Percentiles rank a stretch among this genome's conserved stretches.
These are phyloP conservation scores for Pseudocercospora eumusae DNA, from an alignment of 2,329 filamentous ascomycete species.

Conservation along the genomic window DNA sequence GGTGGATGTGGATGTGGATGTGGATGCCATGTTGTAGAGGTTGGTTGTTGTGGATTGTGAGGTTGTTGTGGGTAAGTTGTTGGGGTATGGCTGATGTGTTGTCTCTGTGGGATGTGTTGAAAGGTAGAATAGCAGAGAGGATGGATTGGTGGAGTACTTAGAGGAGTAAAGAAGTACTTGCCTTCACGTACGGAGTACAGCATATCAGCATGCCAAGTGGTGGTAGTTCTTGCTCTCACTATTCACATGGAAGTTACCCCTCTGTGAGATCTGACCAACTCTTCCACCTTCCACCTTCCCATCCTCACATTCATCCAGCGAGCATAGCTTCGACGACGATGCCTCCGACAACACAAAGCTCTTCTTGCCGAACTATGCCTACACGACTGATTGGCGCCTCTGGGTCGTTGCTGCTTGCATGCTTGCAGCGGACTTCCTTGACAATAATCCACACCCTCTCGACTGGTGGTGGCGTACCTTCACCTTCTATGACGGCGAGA, in stretches of 20 bases:
- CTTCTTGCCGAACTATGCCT: background rate
- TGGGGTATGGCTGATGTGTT: background rate
- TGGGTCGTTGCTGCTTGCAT: background rate
- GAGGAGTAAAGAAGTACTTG: background rate
- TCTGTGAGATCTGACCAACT: conserved; percentile 27
- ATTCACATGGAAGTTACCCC: background rate
- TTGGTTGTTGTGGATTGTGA: conserved; percentile 12
- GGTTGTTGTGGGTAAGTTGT: background rate
- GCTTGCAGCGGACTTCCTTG: background rate
- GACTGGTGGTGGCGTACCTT: background rate
- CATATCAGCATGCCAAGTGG: background rate
- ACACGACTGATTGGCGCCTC: background rate
- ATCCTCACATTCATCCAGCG: background rate
- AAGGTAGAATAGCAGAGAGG: background rate
- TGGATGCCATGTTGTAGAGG: conserved; percentile 10
- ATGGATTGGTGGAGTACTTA: background rate
- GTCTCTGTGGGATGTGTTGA: background rate
- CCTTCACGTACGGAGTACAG: too few species aligned
- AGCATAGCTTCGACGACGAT: background rate
- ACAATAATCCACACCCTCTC: background rate
- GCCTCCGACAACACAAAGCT: background rate
- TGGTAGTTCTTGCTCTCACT: background rate
- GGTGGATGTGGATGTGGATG: conserved; percentile 17
- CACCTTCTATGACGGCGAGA: background rate
- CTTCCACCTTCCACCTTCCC: conserved; percentile 37